Conservation (phyloP, 176 grass and related monocot species). For the Ampelocalamus luodianensis region DNA sequence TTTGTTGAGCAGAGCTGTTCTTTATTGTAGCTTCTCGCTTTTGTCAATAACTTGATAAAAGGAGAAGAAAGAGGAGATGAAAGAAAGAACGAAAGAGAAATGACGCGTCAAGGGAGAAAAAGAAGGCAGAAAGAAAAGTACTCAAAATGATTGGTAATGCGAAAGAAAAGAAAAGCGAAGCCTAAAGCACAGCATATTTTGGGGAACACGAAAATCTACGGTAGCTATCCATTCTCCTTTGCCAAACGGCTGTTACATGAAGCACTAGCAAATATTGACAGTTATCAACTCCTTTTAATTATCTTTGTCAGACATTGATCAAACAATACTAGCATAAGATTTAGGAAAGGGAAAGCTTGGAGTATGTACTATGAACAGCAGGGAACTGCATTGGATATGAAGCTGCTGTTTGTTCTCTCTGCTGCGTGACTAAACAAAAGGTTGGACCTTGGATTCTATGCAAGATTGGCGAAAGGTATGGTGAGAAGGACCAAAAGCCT, state of each 20-base stretch:
- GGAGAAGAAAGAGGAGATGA: background rate
- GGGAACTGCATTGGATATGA: background rate
- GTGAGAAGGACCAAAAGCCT: constrained; percentile 11
- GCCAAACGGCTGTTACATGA: background rate
- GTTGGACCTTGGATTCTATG: constrained; percentile 31
- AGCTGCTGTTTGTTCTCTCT: background rate
- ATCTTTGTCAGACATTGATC: background rate
- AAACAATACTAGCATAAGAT: background rate
- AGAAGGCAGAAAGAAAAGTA: background rate
- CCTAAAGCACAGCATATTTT: constrained; percentile 11
- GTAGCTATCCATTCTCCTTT: background rate
- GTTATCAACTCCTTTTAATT: background rate
- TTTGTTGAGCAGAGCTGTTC: background rate
- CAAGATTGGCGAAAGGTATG: background rate
- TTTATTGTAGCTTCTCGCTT: constrained; percentile 1
- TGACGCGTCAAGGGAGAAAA: background rate
- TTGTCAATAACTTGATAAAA: background rate
- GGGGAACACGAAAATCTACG: background rate
- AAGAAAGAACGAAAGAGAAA: background rate
- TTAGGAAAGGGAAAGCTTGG: background rate
- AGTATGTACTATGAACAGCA: background rate
- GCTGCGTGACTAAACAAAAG: background rate
- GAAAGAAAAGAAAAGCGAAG: background rate
- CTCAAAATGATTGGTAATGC: constrained; percentile 11
- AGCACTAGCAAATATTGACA: background rate